Evolutionary conservation across 1,284 basidiomycete species (phyloP), one percentile per base, ranked within the genome.

Genomic region (Papiliotrema nemorosa): DNA sequence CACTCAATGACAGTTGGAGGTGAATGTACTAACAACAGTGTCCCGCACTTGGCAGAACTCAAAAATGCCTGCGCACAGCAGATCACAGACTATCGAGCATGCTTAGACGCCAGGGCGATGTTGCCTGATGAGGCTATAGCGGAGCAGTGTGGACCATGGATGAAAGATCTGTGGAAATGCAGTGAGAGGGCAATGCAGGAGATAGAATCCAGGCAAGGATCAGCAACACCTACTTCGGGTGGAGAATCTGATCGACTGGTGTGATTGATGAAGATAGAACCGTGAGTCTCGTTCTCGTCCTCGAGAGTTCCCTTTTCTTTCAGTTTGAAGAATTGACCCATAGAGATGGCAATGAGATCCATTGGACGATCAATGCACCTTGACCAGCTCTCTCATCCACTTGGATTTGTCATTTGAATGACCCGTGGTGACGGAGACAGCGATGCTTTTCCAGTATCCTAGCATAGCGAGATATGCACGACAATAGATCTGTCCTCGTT

Each of bases 151-250:
- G 58, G 54, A 1, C 54, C 36, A 13, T 44, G 62, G 31, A 61
- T 74, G 60, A 68, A 63, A 50, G 60, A 55, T 7, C 45, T 74
- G 21, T 74, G 72, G 72, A 59, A 70, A 48, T 74, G 72, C 45
- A 66, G 56, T 33, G 72, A 74, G 57, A 46, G 54, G 45, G 58
- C 61, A 31, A 62, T 68, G 52, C 48, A 25, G 42, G 47, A 38
- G n/a, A 54, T 61, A 18, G 58, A 64, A 52, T 51, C 51, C n/a
- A n/a, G n/a, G 31, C 31, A 16, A 33, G 31, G 31, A 10, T 9
- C 31, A 16, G 16, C 31, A 9, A 21, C 4, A 35, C 18, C 18
- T 20, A 31, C 22, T 33, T 14, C 34, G 10, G 5, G 16, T 36
- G 22, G 37, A n/a, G n/a, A n/a, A 39, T 39, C 37, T 9, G 37